Conservation (phyloP, 306 rosid species). For the Crataegus laevigata region DNA sequence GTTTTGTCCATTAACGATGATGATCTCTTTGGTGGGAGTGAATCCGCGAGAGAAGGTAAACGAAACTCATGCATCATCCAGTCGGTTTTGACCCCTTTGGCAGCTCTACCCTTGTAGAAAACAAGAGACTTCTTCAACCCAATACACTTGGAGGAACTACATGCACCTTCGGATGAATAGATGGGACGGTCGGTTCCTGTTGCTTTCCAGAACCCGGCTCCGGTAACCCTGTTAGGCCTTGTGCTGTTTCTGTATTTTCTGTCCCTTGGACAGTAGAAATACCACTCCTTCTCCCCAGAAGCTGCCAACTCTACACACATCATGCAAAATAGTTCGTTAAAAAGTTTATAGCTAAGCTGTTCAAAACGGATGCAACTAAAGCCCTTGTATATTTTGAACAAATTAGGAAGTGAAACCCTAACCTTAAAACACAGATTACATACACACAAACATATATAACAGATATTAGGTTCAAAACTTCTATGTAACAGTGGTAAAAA, state of each 20-base stretch:
- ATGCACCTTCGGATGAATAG: conserved; percentile 65
- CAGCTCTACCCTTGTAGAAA: conserved; percentile 88
- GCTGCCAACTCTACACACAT: conserved; percentile 49
- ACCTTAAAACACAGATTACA: background rate
- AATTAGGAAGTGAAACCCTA: background rate
- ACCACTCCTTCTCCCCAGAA: conserved; percentile 88
- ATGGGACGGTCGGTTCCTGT: conserved; percentile 89
- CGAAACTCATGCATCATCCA: conserved; percentile 99
- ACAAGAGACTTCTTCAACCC: conserved; percentile 89
- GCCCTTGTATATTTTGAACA: background rate
- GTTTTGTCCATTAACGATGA: conserved; percentile 37
- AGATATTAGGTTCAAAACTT: no score
- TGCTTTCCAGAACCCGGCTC: conserved; percentile 95
- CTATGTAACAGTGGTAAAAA: no score
- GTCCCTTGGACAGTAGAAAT: conserved; percentile 88
- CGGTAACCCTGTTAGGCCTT: conserved; percentile 85
- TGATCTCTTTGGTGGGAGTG: conserved; percentile 34
- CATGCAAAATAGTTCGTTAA: background rate
- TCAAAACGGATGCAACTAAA: background rate
- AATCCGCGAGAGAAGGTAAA: conserved; percentile 56
- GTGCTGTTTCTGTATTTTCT: conserved; percentile 92
- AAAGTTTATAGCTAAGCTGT: background rate
- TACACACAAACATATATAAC: no score
- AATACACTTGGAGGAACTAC: conserved; percentile 46
- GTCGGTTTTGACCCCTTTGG: conserved; percentile 79